Base-by-base conservation (phyloP, 2,329 filamentous ascomycete genomes). In the Simplicillium aogashimaense region DNA sequence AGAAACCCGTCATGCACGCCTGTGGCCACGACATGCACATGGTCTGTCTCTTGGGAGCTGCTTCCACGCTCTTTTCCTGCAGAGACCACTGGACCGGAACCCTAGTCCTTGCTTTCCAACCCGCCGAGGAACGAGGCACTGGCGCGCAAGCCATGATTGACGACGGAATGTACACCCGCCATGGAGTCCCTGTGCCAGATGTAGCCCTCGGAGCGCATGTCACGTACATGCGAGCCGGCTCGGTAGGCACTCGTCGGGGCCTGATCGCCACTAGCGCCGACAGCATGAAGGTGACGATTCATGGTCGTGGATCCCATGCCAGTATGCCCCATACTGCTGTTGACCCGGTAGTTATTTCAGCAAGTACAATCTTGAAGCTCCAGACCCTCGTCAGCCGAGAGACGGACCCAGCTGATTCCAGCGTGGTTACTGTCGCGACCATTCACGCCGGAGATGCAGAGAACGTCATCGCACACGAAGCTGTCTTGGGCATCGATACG, bases 1-100 rank as follows among this genome's bases (percentile, higher is more conserved):
- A 65, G 40, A 69, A 69, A 39, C 70, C 73, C 0, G 72, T 79
- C 0, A 83, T 83, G 78, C 80, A 83, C 54, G 78, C 78, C 16
- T 83, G 78, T 53, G 80, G 79, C 0, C 79, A 83, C 49, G 78
- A 81, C 47, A 74, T 80, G 61, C 78, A 84, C 51, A 72, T 82
- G 18, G 67, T 74, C 0, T 61, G 63, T 28, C 60, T 83, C 3
- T 61, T 83, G 2, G 79, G 69, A 0, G 70, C 72, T 0, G 67
- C 74, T 0, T 62, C 70, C 15, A 59, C 69, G 0, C 59, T 86
- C 0, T 55, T 65, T 1, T 55, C 54, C 0, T 53, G 59, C 0
- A 62, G 56, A n/a, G 48, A 65, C 0, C 28, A 45, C 1, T 86
- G 81, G 81, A 61, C 54, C 9, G 81, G 81, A 0, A 84, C 77